A percentile compares a stretch with the other conserved stretches of the same genome.
Conservation (phyloP, 1,284 basidiomycete genomes). For the Coniferiporia weirii region DNA sequence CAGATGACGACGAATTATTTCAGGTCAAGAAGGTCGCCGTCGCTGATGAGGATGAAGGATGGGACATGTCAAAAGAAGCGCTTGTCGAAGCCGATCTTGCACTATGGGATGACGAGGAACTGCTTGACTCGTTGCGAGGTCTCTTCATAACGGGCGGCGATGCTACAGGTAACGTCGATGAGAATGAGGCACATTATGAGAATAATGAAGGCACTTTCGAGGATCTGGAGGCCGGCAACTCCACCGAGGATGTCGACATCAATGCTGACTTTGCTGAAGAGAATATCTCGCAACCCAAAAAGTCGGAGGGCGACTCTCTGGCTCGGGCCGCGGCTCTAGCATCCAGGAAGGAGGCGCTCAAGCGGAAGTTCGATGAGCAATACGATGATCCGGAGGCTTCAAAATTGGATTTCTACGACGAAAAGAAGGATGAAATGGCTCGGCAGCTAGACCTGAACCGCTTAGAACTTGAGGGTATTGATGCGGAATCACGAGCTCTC, state of each 20-base stretch:
- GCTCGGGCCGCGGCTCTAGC: conserved; percentile 58
- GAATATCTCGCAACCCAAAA: conserved; percentile 21
- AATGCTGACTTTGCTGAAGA: conserved; percentile 26
- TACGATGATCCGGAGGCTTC: conserved; percentile 85
- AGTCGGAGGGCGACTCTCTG: conserved; percentile 21
- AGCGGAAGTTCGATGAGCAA: conserved; percentile 94
- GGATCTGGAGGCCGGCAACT: conserved; percentile 35
- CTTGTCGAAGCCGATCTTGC: conserved; percentile 47
- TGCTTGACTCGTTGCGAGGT: conserved; percentile 81
- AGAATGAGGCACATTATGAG: conserved; percentile 41
- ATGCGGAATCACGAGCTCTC: conserved; percentile 72
- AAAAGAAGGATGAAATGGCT: conserved; percentile 90
- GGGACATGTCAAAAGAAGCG: conserved; percentile 69
- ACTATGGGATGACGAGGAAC: conserved; percentile 80
- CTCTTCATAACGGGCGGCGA: conserved; percentile 87
- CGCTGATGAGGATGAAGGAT: conserved; percentile 44
- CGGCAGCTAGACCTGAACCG: conserved; percentile 82
- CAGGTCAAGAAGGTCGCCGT: conserved; percentile 42
- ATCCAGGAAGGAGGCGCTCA: conserved; percentile 87
- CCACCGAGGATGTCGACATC: conserved; percentile 22
- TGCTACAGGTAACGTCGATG: conserved; percentile 32
- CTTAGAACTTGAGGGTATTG: conserved; percentile 81
- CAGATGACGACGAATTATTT: conserved; percentile 72
- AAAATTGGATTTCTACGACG: conserved; percentile 83
- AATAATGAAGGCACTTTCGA: conserved; percentile 38